Conservation (phyloP, 2,329 filamentous ascomycete genomes). For the Pseudogymnoascus sp. region DNA sequence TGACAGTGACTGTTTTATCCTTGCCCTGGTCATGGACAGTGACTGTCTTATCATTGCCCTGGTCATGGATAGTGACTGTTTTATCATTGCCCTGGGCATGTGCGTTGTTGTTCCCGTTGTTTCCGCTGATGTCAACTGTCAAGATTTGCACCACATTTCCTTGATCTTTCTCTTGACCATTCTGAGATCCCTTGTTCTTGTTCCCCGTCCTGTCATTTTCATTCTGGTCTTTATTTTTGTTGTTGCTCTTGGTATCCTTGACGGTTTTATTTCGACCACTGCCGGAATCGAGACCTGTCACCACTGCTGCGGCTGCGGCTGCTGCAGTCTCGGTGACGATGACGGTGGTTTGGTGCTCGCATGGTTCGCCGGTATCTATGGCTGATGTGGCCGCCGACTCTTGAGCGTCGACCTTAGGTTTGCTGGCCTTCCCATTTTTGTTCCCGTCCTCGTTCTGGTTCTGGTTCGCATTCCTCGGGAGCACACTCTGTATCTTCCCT, state of each 20-base stretch:
- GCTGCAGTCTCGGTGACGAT: not conserved
- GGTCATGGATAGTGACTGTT: not conserved
- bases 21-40: not conserved
- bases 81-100: not conserved
- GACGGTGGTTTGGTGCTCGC: not conserved
- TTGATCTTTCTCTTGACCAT: not conserved
- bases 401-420: not conserved
- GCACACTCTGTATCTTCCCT: not conserved
- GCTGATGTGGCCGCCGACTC: not conserved
- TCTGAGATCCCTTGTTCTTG: not conserved
- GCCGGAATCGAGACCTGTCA: not conserved
- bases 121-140: not conserved
- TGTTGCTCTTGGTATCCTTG: not conserved
- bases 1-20: not conserved
- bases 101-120: not conserved
- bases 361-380: not conserved
- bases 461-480: not conserved
- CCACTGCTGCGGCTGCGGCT: not conserved
- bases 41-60: not conserved
- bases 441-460: not conserved
- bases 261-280: not conserved
- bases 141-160: conserved; percentile 5
- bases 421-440: not conserved
- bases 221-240: not conserved
- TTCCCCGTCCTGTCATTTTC: not conserved